These are phyloP conservation scores for Arthrobotrys sinensis DNA, from an alignment of 2,329 filamentous ascomycete species.

Conservation along the genomic window DNA sequence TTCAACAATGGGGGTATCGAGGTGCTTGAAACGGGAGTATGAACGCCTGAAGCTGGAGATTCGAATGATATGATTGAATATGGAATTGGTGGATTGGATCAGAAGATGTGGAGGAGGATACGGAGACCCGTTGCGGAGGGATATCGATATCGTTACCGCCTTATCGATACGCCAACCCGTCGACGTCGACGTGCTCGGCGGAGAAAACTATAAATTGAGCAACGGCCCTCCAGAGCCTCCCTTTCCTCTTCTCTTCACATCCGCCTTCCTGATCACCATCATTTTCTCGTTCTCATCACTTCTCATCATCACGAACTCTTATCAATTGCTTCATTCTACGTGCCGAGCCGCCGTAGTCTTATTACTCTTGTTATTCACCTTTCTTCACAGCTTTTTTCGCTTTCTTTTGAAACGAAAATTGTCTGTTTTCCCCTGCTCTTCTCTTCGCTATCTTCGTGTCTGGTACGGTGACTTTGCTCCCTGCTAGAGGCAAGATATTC, in stretches of 20 bases:
- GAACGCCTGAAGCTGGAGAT: not conserved
- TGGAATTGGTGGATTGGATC: too few relatives aligned
- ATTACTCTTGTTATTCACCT: not conserved
- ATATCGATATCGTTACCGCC: not conserved
- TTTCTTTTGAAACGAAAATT: not conserved
- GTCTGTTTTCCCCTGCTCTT: not conserved
- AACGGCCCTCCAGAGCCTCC: not conserved
- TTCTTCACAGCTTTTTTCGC: not conserved
- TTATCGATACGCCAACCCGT: too few relatives aligned
- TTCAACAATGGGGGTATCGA: slow-evolving; percentile 4
- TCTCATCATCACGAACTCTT: not conserved
- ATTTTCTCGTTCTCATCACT: not conserved
- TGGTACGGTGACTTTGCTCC: too few relatives aligned
- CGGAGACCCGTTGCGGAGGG: not conserved
- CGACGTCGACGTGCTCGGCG: too few relatives aligned
- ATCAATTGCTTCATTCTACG: not conserved
- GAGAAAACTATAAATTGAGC: not conserved
- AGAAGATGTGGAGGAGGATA: too few relatives aligned
- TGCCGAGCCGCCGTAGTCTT: not conserved
- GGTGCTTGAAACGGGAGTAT: not conserved
- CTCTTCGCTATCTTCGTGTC: not conserved
- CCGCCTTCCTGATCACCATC: not conserved
- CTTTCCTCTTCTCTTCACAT: not conserved
- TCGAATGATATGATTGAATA: not conserved
- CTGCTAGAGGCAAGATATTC: not conserved